A percentile compares a stretch with the other conserved stretches of the same genome.
phyloP scores from a whole-genome alignment of 768 basidiomycete genomes.

The Gymnopilus junonius region DNA sequence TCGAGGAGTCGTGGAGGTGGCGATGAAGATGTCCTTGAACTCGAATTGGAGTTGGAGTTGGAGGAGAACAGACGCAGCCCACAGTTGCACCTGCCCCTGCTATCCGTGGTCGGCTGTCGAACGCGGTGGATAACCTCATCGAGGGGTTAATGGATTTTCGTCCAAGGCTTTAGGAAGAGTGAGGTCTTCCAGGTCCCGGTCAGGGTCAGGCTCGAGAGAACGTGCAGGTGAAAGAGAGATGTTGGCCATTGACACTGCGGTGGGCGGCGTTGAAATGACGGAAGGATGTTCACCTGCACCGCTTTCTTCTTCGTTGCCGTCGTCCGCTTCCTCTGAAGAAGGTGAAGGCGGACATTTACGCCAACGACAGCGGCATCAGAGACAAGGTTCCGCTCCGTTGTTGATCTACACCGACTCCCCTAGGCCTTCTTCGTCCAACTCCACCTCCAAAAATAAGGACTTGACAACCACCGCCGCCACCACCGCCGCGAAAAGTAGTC shows the following conservation, averaged over 20 bases:
- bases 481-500: not conserved
- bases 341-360: not conserved
- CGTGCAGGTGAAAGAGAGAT: not conserved
- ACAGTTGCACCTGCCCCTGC: no score
- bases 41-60: no score
- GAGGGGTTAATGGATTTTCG: constrained; percentile 3
- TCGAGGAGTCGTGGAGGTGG: constrained; percentile 14
- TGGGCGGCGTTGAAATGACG: not conserved
- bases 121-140: constrained; percentile 9
- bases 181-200: not conserved
- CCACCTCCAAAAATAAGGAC: no score
- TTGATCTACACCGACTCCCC: not conserved
- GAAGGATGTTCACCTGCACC: not conserved
- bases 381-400: not conserved
- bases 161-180: not conserved
- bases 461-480: not conserved
- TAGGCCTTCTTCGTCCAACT: no score
- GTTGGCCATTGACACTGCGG: not conserved
- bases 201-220: not conserved
- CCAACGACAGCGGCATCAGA: not conserved
- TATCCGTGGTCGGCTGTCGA: constrained; percentile 10
- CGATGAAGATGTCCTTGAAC: no score
- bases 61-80: not conserved
- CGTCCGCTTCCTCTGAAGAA: not conserved
- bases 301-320: not conserved